A percentile compares a stretch with the other conserved stretches of the same genome.
Evolutionary conservation across 257 asterid genomes (phyloP).

Genomic region (Solanum etuberosum): DNA sequence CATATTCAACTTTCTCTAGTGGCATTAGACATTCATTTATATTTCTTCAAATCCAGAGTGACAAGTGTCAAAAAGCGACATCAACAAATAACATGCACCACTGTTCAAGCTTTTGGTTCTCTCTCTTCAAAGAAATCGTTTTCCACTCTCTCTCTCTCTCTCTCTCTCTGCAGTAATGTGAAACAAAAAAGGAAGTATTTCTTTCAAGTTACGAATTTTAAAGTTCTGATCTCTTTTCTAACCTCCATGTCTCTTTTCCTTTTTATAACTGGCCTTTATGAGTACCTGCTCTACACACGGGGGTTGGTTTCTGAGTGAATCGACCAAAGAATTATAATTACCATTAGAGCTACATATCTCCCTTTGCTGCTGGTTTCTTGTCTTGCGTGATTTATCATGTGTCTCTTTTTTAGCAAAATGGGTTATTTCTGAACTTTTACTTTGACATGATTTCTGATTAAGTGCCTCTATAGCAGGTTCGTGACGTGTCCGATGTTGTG

Average conservation of each 20-base stretch:
- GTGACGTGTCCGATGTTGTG: constrained; percentile 20
- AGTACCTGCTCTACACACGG: neutral
- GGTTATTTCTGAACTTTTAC: neutral
- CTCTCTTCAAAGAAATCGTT: neutral
- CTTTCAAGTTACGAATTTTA: neutral
- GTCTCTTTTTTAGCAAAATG: neutral
- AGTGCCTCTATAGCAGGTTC: constrained; percentile 26
- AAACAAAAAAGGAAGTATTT: neutral
- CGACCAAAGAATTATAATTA: neutral
- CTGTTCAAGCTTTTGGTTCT: neutral
- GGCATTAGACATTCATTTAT: neutral
- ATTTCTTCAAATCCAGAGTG: neutral
- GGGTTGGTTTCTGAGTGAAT: neutral
- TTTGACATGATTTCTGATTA: neutral
- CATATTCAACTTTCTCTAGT: neutral
- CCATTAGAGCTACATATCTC: neutral
- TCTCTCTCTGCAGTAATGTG: neutral
- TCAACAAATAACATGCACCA: neutral
- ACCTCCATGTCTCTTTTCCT: neutral
- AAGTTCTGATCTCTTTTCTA: neutral
- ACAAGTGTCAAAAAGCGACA: neutral
- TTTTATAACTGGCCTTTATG: neutral
- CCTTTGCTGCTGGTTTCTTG: neutral
- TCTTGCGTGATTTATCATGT: neutral
- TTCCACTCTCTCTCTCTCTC: neutral